A percentile compares a stretch with the other conserved stretches of the same genome.
Conservation (phyloP, 1,284 basidiomycete species). For the Boletus smithii region DNA sequence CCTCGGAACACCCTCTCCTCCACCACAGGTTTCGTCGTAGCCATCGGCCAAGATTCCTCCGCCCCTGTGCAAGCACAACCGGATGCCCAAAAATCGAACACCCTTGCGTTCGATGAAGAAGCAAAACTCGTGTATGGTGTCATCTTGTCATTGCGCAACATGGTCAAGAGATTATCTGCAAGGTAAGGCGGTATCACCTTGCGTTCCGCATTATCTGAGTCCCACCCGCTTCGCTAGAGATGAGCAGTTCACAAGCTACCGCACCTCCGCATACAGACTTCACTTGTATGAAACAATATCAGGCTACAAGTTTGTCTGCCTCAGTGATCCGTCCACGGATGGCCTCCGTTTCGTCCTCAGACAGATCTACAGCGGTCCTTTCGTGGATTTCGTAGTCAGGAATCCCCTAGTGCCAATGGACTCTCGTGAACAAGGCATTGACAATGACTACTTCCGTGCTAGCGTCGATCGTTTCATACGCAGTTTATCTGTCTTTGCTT, state of each 20-base stretch:
- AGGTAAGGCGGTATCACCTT: conserved; percentile 39
- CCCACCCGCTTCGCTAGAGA: conserved; percentile 48
- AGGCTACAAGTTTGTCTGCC: conserved; percentile 93
- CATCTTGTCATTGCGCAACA: conserved; percentile 86
- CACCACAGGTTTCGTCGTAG: conserved; percentile 63
- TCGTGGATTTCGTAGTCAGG: conserved; percentile 89
- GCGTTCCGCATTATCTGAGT: conserved; percentile 2
- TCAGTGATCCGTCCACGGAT: conserved; percentile 83
- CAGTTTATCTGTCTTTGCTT: conserved; percentile 60
- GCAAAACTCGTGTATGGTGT: conserved; percentile 97
- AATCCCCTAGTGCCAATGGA: conserved; percentile 88
- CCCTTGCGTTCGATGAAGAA: conserved; percentile 93
- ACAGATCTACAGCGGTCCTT: conserved; percentile 91
- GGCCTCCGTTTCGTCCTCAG: conserved; percentile 80
- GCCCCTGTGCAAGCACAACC: conserved; percentile 38
- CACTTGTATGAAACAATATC: conserved; percentile 91
- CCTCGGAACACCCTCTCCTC: conserved; percentile 63
- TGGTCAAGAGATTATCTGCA: conserved; percentile 91
- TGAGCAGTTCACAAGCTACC: conserved; percentile 88
- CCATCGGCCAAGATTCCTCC: conserved; percentile 52
- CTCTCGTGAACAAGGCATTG: conserved; percentile 76
- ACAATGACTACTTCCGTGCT: conserved; percentile 87
- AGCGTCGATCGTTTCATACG: conserved; percentile 78
- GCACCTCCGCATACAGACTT: conserved; percentile 89
- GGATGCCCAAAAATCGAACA: conserved; percentile 38